Evolutionary conservation across 1,284 basidiomycete genomes (phyloP).

Genomic region (Porogramme epimiltina): DNA sequence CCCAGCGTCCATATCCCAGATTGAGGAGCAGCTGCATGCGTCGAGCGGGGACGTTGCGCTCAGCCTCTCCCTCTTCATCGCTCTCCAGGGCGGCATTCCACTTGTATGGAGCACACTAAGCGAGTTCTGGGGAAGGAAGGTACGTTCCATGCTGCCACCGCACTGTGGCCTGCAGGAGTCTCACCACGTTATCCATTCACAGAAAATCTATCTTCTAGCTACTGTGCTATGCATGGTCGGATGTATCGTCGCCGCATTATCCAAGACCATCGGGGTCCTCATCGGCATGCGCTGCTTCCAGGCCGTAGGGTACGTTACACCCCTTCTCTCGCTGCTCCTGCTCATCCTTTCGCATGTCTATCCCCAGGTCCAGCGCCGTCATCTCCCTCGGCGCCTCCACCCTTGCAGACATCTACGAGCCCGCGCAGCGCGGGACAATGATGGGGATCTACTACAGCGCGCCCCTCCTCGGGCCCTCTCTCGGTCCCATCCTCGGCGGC

Average conservation of each 20-base stretch:
- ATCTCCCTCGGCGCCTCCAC: conserved; percentile 81
- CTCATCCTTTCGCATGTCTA: background rate
- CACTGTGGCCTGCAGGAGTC: too few relatives aligned
- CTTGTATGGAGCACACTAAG: conserved; percentile 73
- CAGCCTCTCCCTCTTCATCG: conserved; percentile 77
- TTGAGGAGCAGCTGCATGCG: conserved; percentile 67
- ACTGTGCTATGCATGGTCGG: conserved; percentile 62
- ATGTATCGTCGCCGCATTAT: conserved; percentile 64
- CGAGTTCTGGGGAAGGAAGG: conserved; percentile 83
- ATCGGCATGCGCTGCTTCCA: conserved; percentile 77
- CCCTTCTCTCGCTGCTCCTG: background rate
- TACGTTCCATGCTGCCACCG: conserved; percentile 30
- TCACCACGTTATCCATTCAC: conserved; percentile 3
- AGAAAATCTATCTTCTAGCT: conserved; percentile 71
- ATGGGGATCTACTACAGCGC: conserved; percentile 74
- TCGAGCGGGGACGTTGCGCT: conserved; percentile 71
- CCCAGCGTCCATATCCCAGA: conserved; percentile 63
- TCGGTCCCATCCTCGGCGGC: conserved; percentile 78
- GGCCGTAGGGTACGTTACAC: conserved; percentile 54
- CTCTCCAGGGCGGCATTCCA: conserved; percentile 74
- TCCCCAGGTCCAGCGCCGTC: conserved; percentile 69
- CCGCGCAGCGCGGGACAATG: conserved; percentile 76
- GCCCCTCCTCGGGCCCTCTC: conserved; percentile 49
- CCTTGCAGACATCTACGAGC: conserved; percentile 81
- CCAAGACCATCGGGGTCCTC: conserved; percentile 67